A percentile compares a stretch with the other conserved stretches of the same genome.
phyloP scores from a whole-genome alignment of 116 monocot species.

The Phalaenopsis hybrid region DNA sequence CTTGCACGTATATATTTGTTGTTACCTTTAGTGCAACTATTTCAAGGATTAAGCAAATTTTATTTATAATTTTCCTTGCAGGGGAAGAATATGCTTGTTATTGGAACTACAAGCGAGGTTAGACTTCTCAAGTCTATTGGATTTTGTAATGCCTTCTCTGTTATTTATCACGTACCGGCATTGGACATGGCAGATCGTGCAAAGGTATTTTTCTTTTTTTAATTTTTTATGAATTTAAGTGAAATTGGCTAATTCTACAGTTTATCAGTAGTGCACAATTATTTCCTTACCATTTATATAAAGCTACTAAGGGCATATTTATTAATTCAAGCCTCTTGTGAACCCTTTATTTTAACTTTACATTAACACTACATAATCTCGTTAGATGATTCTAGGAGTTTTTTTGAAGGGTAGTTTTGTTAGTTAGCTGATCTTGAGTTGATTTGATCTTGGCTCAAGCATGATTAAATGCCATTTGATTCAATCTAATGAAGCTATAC shows the following conservation, averaged over 20 bases:
- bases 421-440: too few relatives aligned
- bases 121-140: constrained; percentile 81
- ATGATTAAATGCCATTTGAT: too few relatives aligned
- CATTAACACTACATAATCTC: too few relatives aligned
- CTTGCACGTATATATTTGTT: neutral
- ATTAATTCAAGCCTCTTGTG: too few relatives aligned
- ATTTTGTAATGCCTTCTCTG: constrained; percentile 72
- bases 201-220: constrained; percentile 41
- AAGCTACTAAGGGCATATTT: too few relatives aligned
- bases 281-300: neutral
- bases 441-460: too few relatives aligned
- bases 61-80: neutral
- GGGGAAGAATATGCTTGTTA: neutral
- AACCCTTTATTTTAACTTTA: too few relatives aligned
- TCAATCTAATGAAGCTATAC: too few relatives aligned
- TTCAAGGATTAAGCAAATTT: neutral
- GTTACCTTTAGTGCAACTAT: neutral
- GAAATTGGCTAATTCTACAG: neutral
- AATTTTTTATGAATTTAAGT: neutral
- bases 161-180: constrained; percentile 68
- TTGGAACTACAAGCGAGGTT: constrained; percentile 86
- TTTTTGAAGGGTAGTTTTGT: too few relatives aligned
- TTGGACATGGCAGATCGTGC: constrained; percentile 61
- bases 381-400: too few relatives aligned
- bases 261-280: neutral